Conservation (phyloP, 2,329 filamentous ascomycete genomes). For the Fusarium citri region DNA sequence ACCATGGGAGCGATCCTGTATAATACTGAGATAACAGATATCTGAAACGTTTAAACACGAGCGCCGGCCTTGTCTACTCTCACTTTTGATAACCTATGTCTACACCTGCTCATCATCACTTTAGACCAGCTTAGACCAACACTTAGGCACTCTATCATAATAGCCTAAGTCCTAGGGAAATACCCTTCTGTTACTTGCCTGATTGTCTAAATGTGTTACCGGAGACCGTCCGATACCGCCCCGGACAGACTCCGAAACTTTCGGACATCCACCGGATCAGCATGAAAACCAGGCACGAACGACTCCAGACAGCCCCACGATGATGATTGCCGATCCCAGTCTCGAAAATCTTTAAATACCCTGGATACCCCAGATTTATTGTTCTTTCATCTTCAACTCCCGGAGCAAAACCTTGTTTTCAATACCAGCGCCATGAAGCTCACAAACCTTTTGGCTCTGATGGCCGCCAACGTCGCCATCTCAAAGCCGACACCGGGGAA, state of each 20-base stretch:
- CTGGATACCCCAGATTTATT: not conserved
- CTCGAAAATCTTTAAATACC: not conserved
- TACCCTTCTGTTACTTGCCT: fast-evolving
- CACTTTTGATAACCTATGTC: no score
- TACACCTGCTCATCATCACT: no score
- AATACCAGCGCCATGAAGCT: not conserved
- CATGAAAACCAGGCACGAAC: not conserved
- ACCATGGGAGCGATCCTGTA: not conserved
- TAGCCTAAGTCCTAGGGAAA: no score
- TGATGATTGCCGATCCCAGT: not conserved
- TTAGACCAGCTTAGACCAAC: no score
- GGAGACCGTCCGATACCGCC: no score
- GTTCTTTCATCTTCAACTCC: not conserved
- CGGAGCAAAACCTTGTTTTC: fast-evolving
- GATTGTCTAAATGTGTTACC: no score
- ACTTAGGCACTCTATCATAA: no score
- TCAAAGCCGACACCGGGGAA: not conserved
- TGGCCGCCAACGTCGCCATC: not conserved
- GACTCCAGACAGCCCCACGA: not conserved
- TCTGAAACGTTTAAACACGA: not conserved
- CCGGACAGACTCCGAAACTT: not conserved
- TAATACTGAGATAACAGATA: not conserved
- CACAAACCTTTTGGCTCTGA: not conserved
- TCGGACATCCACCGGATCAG: not conserved
- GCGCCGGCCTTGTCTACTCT: not conserved